phyloP scores from a whole-genome alignment of 108 stramenopile species.

The Tribonema minus region DNA sequence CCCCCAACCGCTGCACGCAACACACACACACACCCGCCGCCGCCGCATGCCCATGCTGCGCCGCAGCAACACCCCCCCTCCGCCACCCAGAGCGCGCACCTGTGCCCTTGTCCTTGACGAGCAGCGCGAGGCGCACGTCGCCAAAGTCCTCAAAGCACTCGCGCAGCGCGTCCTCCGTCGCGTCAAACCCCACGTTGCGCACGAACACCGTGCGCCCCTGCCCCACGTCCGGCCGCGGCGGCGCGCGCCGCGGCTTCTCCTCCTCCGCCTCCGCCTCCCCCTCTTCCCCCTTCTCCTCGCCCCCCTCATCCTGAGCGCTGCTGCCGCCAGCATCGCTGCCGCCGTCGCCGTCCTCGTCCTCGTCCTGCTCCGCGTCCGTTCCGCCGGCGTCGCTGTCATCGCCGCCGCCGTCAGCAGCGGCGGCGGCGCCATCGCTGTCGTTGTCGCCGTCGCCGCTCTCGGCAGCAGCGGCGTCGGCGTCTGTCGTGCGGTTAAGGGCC shows the following conservation, averaged over 20 bases:
- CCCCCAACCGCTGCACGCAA: too few species aligned
- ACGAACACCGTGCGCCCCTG: slow-evolving; percentile 74
- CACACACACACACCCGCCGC: too few species aligned
- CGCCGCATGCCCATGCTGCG: too few species aligned
- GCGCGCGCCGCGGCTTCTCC: slow-evolving; percentile 2
- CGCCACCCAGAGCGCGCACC: too few species aligned
- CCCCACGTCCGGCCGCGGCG: slow-evolving; percentile 36
- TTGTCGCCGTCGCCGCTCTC: not conserved
- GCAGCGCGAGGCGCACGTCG: slow-evolving; percentile 68
- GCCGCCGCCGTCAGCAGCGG: not conserved
- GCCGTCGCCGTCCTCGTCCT: not conserved
- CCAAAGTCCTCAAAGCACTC: slow-evolving; percentile 75
- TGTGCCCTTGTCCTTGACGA: slow-evolving; percentile 77
- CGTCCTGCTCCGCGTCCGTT: slow-evolving; percentile 26
- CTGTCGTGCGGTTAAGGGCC: not conserved
- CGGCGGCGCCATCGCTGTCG: not conserved
- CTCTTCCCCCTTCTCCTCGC: slow-evolving; percentile 47
- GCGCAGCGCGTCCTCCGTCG: slow-evolving; percentile 75
- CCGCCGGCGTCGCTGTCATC: slow-evolving; percentile 28
- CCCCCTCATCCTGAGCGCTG: slow-evolving; percentile 42
- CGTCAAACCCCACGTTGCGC: slow-evolving; percentile 91
- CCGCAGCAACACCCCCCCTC: too few species aligned
- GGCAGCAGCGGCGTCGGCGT: not conserved
- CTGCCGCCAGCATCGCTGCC: not conserved
- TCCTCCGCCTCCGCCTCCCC: slow-evolving; percentile 9